Evolutionary conservation across 2,329 filamentous ascomycete species (phyloP), one percentile per base, ranked within the genome.

Genomic region (Aureobasidium sp.): DNA sequence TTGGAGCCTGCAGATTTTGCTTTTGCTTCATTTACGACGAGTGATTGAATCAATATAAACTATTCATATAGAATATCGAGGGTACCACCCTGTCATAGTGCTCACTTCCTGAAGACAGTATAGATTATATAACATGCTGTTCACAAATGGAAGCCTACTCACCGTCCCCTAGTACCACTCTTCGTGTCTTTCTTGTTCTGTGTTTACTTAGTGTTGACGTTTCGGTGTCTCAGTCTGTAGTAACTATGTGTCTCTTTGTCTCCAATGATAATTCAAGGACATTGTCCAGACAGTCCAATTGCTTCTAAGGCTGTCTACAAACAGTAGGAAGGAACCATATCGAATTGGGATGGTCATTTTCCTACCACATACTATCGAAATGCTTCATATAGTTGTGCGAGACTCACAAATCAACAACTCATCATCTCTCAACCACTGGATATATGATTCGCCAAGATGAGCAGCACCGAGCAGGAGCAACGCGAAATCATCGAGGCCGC

Each of bases 1-100:
- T 66, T 77, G 8, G 67, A 65, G 3, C 76, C 77, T 1, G 77
- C 77, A 0, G 76, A 79, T 56, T 79, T 79, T 64, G 51, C 27
- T 9, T 64, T 34, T 39, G 59, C 62, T 63, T 29, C 34, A 12
- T 51, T 50, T 9, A 51, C 20, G 34, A 15, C 13, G 27, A 48
- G 27, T n/a, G 7, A 34, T 20, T 50, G 10, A 23, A 20, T 34
- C 4, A 4, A 2, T 5, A 34, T n/a, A 10, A 26, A 26, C 20
- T 20, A 23, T 8, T 7, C 10, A n/a, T 32, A 26, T 48, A 3
- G 26, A 48, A 48, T 48, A 27, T 32, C 10, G 27, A 27, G 27
- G 10, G 6, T n/a, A n/a, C n/a, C 46, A 48, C 46, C 46, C 46
- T 48, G 46, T 32, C 17, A 27, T 17, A 9, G 8, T 17, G 26